Evolutionary conservation across 257 asterid genomes (phyloP).

Genomic region (Rubia yunnanensis): DNA sequence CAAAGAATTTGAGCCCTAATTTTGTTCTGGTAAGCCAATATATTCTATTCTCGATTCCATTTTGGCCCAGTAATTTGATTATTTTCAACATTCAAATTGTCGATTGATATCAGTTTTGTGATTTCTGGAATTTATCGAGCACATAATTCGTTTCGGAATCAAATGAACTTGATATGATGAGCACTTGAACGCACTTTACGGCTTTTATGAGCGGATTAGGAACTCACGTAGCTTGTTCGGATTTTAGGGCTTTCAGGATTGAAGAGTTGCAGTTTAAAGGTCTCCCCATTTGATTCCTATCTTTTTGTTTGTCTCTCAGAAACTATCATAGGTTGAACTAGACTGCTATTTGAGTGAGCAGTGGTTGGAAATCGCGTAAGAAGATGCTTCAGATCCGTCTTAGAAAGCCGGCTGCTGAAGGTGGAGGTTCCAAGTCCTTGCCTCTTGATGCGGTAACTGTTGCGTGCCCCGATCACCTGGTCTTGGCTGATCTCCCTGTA

Average conservation of each 20-base stretch:
- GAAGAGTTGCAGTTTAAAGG: not conserved
- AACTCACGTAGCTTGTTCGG: not conserved
- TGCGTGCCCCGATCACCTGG: slow-evolving; percentile 95
- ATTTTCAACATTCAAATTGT: not conserved
- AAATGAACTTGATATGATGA: not conserved
- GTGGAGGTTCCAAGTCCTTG: slow-evolving; percentile 49
- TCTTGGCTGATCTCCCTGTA: slow-evolving; percentile 91
- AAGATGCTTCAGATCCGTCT: slow-evolving; percentile 95
- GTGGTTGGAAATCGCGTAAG: not conserved
- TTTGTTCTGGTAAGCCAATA: not conserved
- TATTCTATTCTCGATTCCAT: not conserved
- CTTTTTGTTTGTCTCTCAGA: not conserved
- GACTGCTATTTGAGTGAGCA: not conserved
- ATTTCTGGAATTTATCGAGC: not conserved
- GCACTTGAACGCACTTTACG: not conserved
- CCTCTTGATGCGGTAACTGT: slow-evolving; percentile 67
- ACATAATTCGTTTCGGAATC: not conserved
- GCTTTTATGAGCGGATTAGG: not conserved
- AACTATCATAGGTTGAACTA: not conserved
- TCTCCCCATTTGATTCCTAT: not conserved
- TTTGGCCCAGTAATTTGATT: not conserved
- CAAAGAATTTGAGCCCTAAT: not conserved
- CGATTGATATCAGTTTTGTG: not conserved
- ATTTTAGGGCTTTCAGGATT: not conserved
- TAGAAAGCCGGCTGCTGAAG: slow-evolving; percentile 74